Conservation (phyloP, 495 filamentous ascomycete species). For the Aspergillus heteromorphus region DNA sequence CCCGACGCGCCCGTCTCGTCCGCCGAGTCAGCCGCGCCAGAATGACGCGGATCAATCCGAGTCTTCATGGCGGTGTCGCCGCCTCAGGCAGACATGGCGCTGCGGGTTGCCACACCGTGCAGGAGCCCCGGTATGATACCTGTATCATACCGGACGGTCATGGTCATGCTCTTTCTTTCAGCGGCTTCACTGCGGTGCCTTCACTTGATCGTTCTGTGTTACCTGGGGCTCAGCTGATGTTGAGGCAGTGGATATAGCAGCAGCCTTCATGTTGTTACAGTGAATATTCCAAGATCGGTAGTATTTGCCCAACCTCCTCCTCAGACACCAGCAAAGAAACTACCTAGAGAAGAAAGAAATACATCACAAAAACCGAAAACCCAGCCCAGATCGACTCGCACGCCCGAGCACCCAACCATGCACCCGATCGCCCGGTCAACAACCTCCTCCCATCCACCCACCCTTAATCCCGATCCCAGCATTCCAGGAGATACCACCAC, state of each 20-base stretch:
- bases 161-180: background rate
- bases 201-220: background rate
- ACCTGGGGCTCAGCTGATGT: background rate
- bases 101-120: background rate
- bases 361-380: background rate
- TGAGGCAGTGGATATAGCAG: too few relatives aligned
- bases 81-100: background rate
- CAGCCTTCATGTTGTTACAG: background rate
- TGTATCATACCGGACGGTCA: background rate
- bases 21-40: background rate
- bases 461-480: background rate
- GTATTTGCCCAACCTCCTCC: too few relatives aligned
- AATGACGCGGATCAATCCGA: background rate
- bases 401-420: background rate
- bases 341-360: background rate
- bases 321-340: background rate
- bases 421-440: constrained; percentile 4
- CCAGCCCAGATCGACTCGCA: background rate
- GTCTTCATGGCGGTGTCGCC: background rate
- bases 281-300: too few relatives aligned
- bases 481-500: background rate
- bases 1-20: background rate
- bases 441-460: background rate
- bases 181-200: background rate
- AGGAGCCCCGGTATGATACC: background rate